Evolutionary conservation across 129 eudicot species (phyloP).

Genomic region (Saussurea involucrata): DNA sequence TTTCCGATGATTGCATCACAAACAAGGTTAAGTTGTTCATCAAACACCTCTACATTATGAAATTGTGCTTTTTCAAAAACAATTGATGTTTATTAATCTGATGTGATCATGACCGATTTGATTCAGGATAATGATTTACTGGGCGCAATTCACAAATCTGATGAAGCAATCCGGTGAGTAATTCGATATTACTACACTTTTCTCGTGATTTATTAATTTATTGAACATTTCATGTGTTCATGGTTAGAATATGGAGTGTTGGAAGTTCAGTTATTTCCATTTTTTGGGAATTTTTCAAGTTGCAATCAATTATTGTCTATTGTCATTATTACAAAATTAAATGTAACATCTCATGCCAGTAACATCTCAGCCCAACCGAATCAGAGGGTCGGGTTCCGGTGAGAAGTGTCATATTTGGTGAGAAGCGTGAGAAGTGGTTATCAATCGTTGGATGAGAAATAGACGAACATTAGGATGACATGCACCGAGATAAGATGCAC

Average conservation of each 20-base stretch:
- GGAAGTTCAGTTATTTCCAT: neutral
- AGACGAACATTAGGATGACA: too few relatives aligned
- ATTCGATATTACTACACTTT: neutral
- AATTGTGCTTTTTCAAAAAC: neutral
- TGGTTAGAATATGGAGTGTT: neutral
- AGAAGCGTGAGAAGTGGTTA: too few relatives aligned
- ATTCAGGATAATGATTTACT: conserved; percentile 40
- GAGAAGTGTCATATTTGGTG: too few relatives aligned
- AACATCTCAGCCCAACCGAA: too few relatives aligned
- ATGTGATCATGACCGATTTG: conserved; percentile 16
- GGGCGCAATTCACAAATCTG: conserved; percentile 49
- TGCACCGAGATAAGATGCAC: too few relatives aligned
- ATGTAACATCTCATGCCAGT: neutral
- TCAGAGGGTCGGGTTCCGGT: too few relatives aligned
- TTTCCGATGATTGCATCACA: conserved; percentile 40
- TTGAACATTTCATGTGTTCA: neutral
- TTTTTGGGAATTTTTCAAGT: neutral
- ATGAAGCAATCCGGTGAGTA: conserved; percentile 64
- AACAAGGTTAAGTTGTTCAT: conserved; percentile 35
- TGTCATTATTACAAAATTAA: neutral
- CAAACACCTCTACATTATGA: neutral
- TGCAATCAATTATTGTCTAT: neutral
- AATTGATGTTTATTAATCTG: neutral
- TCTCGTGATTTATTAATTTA: neutral
- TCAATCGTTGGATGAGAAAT: too few relatives aligned